These are phyloP conservation scores for Cucumis hystrix DNA, from an alignment of 306 rosid species.

Conservation along the genomic window DNA sequence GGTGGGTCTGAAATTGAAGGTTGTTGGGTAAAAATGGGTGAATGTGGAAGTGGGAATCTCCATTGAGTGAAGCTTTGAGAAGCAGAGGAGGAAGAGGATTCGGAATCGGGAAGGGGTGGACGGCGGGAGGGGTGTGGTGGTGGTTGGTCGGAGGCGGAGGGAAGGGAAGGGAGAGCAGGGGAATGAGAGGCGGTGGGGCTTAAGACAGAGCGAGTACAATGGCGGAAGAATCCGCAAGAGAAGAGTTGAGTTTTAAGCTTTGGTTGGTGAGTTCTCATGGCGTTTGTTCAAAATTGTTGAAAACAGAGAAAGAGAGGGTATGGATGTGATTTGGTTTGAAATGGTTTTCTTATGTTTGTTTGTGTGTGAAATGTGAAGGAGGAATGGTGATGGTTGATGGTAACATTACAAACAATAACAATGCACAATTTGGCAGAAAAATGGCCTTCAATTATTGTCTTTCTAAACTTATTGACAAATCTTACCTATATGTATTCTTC, in stretches of 20 bases:
- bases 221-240: slow-evolving; percentile 90
- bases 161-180: slow-evolving; percentile 29
- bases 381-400: background rate
- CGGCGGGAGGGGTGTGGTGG: slow-evolving; percentile 12
- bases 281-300: background rate
- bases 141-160: slow-evolving; percentile 11
- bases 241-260: slow-evolving; percentile 86
- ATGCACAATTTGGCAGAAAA: background rate
- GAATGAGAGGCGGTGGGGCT: slow-evolving; percentile 63
- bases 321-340: too few species aligned
- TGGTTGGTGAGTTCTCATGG: slow-evolving; percentile 69
- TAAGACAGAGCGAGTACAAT: slow-evolving; percentile 65
- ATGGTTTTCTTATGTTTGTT: too few species aligned
- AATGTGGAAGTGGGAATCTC: slow-evolving; percentile 59
- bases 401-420: background rate
- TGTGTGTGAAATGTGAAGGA: too few species aligned
- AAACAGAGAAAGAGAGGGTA: background rate
- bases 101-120: slow-evolving; percentile 27
- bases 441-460: too few species aligned
- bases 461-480: too few species aligned
- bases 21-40: slow-evolving; percentile 6
- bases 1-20: slow-evolving; percentile 10
- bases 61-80: slow-evolving; percentile 97
- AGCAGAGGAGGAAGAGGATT: slow-evolving; percentile 57
- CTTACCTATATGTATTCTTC: too few species aligned